Percentiles rank a stretch among this genome's conserved stretches.
phyloP scores from a whole-genome alignment of 2,329 filamentous ascomycete species.

The Aphanoascus verrucosus region DNA sequence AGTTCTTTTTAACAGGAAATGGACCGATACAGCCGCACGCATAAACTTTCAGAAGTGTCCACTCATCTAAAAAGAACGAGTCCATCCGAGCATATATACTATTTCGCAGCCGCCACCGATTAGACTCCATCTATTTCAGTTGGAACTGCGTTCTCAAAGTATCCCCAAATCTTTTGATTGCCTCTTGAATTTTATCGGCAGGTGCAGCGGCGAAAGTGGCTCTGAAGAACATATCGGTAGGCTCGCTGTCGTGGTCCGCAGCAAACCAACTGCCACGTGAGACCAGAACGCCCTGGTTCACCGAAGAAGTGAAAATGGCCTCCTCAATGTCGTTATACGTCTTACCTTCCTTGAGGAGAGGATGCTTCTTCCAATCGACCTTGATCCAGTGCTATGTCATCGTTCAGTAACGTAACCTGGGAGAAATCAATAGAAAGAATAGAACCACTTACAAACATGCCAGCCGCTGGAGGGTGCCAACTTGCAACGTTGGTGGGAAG shows the following conservation, averaged over 20 bases:
- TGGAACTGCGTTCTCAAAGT: conserved; percentile 56
- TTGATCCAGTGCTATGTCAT: conserved; percentile 37
- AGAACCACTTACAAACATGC: conserved; percentile 73
- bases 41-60: too few species aligned
- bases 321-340: conserved; percentile 56
- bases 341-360: conserved; percentile 29
- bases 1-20: too few species aligned
- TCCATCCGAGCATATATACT: too few species aligned
- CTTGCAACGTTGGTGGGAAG: conserved; percentile 61
- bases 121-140: conserved; percentile 23
- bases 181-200: conserved; percentile 57
- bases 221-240: conserved; percentile 68
- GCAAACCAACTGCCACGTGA: conserved; percentile 87
- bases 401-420: neutral
- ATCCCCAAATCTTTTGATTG: conserved; percentile 63
- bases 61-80: too few species aligned
- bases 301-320: conserved; percentile 67
- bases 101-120: too few species aligned
- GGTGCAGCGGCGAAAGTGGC: conserved; percentile 79
- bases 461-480: conserved; percentile 68
- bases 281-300: conserved; percentile 67
- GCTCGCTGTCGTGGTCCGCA: conserved; percentile 53
- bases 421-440: neutral
- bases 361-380: conserved; percentile 39
- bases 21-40: too few species aligned